Conservation (phyloP, 139 green algal species). For the Deuterostichococcus epilithicus region DNA sequence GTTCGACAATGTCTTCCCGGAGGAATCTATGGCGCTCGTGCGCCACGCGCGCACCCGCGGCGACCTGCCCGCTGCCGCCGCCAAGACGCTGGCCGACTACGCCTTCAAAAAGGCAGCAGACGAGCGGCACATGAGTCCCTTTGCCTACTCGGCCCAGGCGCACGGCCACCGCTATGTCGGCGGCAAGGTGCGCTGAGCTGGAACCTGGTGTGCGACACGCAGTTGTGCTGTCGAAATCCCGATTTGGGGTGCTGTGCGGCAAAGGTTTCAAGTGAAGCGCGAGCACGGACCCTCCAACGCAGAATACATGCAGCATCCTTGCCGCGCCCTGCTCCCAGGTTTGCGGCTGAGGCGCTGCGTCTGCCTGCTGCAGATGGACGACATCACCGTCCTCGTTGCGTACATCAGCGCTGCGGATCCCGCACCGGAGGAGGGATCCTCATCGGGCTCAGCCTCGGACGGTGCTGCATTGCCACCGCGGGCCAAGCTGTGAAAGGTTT, state of each 20-base stretch:
- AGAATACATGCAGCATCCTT: not conserved
- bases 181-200: conserved; percentile 61
- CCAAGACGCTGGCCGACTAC: conserved; percentile 44
- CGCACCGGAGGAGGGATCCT: not conserved
- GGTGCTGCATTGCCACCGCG: not conserved
- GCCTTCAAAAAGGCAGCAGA: conserved; percentile 49
- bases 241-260: not conserved
- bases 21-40: conserved; percentile 69
- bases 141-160: conserved; percentile 66
- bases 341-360: conserved; percentile 31
- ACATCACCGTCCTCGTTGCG: conserved; percentile 84
- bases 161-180: conserved; percentile 26
- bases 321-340: conserved; percentile 1
- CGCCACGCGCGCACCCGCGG: conserved; percentile 28
- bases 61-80: conserved; percentile 26
- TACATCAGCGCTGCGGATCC: not conserved
- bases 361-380: conserved; percentile 62
- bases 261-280: conserved; percentile 12
- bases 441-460: not conserved
- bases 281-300: not conserved
- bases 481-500: not conserved
- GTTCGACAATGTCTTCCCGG: conserved; percentile 96
- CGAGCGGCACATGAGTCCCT: conserved; percentile 69
- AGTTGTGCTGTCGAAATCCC: too few relatives aligned
- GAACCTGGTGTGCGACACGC: not conserved